phyloP scores from a whole-genome alignment of 441 rosid genomes.

The Bruguiera hainesii region DNA sequence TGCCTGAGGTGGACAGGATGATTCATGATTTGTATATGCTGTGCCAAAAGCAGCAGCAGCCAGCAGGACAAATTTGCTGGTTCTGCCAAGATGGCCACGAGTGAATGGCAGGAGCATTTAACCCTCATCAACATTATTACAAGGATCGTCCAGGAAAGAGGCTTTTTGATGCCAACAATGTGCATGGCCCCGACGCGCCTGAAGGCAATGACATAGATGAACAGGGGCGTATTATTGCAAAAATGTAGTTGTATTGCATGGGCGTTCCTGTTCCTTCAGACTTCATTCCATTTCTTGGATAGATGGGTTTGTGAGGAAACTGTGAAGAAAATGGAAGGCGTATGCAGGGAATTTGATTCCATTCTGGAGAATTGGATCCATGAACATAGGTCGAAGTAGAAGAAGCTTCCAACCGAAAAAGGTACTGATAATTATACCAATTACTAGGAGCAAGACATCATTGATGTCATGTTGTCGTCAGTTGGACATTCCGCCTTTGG shows the following conservation, averaged over 20 bases:
- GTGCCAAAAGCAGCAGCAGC: background rate
- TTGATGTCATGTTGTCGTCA: conserved; percentile 22
- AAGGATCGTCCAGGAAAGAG: conserved; percentile 23
- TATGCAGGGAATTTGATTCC: conserved; percentile 9
- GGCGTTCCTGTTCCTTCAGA: conserved; percentile 19
- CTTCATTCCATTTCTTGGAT: too few relatives aligned
- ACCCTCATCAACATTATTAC: conserved; percentile 14
- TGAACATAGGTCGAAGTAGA: conserved; percentile 11
- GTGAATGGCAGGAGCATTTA: conserved; percentile 9
- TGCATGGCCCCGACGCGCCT: too few relatives aligned
- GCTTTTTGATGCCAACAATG: background rate
- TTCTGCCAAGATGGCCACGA: background rate
- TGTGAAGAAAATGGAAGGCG: conserved; percentile 10
- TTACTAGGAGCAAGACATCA: conserved; percentile 15
- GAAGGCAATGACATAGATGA: background rate
- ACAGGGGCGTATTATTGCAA: conserved; percentile 15
- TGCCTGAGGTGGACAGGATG: conserved; percentile 12
- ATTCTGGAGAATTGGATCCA: conserved; percentile 18
- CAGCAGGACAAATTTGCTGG: background rate
- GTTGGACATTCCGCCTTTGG: conserved; percentile 14
- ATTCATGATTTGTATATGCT: conserved; percentile 13
- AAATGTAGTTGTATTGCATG: conserved; percentile 16
- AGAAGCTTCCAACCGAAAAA: background rate
- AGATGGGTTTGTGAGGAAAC: conserved; percentile 13
- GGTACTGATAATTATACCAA: background rate